Evolutionary conservation across 345 rosid genomes (phyloP).

Genomic region (Combretum micranthum): DNA sequence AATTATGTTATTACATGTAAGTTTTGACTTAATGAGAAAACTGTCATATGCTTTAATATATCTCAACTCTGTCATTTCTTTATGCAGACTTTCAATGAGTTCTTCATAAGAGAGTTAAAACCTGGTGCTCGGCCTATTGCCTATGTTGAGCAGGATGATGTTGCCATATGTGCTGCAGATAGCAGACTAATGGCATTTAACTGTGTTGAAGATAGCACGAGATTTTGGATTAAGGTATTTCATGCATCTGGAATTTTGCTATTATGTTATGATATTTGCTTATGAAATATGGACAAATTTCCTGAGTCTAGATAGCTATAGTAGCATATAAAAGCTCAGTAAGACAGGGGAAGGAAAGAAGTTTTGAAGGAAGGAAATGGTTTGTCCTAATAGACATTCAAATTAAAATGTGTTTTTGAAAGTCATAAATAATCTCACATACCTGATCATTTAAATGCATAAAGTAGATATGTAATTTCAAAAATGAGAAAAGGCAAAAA

Average conservation of each 20-base stretch:
- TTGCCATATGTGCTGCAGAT: constrained; percentile 81
- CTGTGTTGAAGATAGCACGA: constrained; percentile 48
- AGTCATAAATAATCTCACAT: no score
- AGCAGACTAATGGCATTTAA: constrained; percentile 82
- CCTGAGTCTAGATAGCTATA: no score
- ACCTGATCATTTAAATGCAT: no score
- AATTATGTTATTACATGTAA: no score
- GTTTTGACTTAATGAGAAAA: no score
- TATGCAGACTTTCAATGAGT: constrained; percentile 84
- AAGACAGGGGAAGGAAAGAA: no score
- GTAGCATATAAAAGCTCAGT: no score
- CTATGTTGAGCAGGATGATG: constrained; percentile 34
- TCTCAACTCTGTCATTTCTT: constrained; percentile 1
- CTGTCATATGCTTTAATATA: neutral
- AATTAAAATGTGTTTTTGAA: no score
- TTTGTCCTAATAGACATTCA: no score
- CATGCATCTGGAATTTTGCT: neutral
- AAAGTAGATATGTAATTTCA: no score
- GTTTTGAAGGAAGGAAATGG: no score
- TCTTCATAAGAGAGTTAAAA: constrained; percentile 80
- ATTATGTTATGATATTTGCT: neutral
- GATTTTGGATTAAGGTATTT: constrained; percentile 90
- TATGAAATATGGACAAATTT: neutral
- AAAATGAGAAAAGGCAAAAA: no score
- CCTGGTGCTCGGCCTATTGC: constrained; percentile 78